These are phyloP conservation scores for Arthroderma sp. DNA, from an alignment of 2,329 filamentous ascomycete genomes.

Conservation along the genomic window DNA sequence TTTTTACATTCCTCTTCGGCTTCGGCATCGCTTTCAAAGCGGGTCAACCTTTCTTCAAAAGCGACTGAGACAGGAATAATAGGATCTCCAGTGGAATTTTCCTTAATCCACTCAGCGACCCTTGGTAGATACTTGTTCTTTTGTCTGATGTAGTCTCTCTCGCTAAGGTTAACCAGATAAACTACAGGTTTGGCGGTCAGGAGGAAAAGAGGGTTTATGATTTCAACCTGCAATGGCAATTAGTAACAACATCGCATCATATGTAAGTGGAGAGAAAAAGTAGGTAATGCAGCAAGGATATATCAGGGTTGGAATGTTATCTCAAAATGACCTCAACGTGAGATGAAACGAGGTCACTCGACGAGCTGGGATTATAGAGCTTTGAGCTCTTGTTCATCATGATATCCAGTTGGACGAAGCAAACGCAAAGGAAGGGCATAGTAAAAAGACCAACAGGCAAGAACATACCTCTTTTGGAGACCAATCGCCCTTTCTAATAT, in stretches of 20 bases:
- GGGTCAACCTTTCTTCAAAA: slow-evolving; percentile 83
- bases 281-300: slow-evolving; percentile 9
- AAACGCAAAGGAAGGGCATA: slow-evolving; percentile 10
- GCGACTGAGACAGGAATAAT: slow-evolving; percentile 87
- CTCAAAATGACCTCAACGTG: slow-evolving; percentile 74
- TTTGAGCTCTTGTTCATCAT: slow-evolving; percentile 98
- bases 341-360: slow-evolving; percentile 65
- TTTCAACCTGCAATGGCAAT: slow-evolving; percentile 59
- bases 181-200: slow-evolving; percentile 94
- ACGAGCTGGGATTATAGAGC: slow-evolving; percentile 99
- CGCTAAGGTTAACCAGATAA: slow-evolving; percentile 91
- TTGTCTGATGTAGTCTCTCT: slow-evolving; percentile 93
- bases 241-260: slow-evolving; percentile 14
- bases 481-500: slow-evolving; percentile 86
- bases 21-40: slow-evolving; percentile 63
- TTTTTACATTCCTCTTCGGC: slow-evolving; percentile 78
- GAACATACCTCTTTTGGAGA: slow-evolving; percentile 72
- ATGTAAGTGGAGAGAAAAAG: not conserved
- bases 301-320: slow-evolving; percentile 64
- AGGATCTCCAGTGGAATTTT: slow-evolving; percentile 72
- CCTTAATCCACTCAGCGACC: slow-evolving; percentile 90
- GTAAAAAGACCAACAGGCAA: slow-evolving; percentile 14
- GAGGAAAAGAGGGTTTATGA: slow-evolving; percentile 92
- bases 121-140: slow-evolving; percentile 98
- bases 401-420: slow-evolving; percentile 23